Evolutionary conservation across 2,329 filamentous ascomycete genomes (phyloP).

Genomic region (Aaosphaeria pasadenensis): DNA sequence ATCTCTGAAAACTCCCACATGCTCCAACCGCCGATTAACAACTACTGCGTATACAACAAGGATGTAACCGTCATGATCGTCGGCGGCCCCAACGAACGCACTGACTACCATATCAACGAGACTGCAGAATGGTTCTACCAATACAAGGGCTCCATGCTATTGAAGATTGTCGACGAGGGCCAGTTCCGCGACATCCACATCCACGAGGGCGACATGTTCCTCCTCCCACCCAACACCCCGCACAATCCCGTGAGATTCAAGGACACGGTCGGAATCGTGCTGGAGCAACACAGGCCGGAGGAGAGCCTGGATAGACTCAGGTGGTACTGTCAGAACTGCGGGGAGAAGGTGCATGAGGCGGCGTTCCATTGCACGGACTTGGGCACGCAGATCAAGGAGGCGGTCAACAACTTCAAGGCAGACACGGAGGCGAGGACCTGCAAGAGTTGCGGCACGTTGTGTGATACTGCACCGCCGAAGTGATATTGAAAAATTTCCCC

Average conservation of each 20-base stretch:
- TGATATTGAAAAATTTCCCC: neutral
- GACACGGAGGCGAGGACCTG: conserved; percentile 72
- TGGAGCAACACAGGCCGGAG: conserved; percentile 77
- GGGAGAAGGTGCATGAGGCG: conserved; percentile 76
- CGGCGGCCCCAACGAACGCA: conserved; percentile 91
- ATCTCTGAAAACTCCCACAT: conserved; percentile 88
- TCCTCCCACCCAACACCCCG: conserved; percentile 89
- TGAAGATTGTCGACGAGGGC: conserved; percentile 77
- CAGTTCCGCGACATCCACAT: conserved; percentile 83
- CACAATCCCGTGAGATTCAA: conserved; percentile 94
- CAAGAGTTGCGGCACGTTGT: conserved; percentile 70
- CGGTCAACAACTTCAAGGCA: conserved; percentile 76
- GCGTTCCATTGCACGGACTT: conserved; percentile 85
- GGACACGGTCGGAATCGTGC: conserved; percentile 87
- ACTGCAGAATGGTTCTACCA: conserved; percentile 99
- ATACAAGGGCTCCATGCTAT: conserved; percentile 86
- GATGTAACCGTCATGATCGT: conserved; percentile 88
- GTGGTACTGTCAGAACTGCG: conserved; percentile 82
- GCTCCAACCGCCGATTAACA: conserved; percentile 91
- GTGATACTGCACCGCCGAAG: conserved; percentile 61
- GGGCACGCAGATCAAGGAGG: conserved; percentile 90
- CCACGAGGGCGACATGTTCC: conserved; percentile 88
- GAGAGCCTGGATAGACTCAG: conserved; percentile 73
- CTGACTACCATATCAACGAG: conserved; percentile 97
- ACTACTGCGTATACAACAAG: conserved; percentile 93